phyloP scores from a whole-genome alignment of 2,329 filamentous ascomycete species.

The Neonectria sp. region DNA sequence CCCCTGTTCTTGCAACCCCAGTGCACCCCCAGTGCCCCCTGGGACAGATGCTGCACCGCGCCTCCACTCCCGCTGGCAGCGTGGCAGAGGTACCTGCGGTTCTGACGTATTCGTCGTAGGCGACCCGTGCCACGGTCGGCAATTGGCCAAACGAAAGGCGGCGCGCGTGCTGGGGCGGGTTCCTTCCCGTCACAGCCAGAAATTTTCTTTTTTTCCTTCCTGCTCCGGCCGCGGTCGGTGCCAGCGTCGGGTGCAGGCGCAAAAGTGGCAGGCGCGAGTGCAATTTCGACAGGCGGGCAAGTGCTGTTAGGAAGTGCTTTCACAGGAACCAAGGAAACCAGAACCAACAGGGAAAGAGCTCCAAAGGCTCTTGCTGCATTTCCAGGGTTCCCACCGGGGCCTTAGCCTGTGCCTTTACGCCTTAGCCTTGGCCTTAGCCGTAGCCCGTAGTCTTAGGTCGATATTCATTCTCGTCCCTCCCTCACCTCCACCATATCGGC shows the following conservation, averaged over 20 bases:
- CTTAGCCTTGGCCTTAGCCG: slow-evolving; percentile 2
- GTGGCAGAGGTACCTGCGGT: slow-evolving; percentile 25
- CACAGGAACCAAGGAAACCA: slow-evolving; percentile 4
- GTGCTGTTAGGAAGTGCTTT: slow-evolving; percentile 1
- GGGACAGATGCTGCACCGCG: not conserved
- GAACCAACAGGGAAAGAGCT: slow-evolving; percentile 5
- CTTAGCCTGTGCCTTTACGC: not conserved
- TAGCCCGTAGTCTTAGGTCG: slow-evolving; percentile 8
- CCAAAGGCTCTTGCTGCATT: slow-evolving; percentile 1
- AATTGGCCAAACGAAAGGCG: slow-evolving; percentile 28
- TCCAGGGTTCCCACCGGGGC: slow-evolving; percentile 9
- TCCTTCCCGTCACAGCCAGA: not conserved
- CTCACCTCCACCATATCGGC: slow-evolving; percentile 21
- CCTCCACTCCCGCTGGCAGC: slow-evolving; percentile 13
- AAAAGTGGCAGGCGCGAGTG: not conserved
- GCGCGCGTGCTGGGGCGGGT: not conserved
- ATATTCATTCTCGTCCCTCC: slow-evolving; percentile 32
- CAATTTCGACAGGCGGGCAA: slow-evolving; percentile 7
- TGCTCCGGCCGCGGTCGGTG: slow-evolving; percentile 12
- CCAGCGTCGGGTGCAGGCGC: slow-evolving; percentile 1
- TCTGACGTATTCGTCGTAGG: slow-evolving; percentile 28
- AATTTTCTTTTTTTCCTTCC: not conserved
- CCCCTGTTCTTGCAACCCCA: not conserved
- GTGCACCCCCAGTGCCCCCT: not conserved
- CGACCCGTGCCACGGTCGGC: slow-evolving; percentile 14